phyloP scores from a whole-genome alignment of 1,284 basidiomycete genomes.

The Neolentinus lepideus region DNA sequence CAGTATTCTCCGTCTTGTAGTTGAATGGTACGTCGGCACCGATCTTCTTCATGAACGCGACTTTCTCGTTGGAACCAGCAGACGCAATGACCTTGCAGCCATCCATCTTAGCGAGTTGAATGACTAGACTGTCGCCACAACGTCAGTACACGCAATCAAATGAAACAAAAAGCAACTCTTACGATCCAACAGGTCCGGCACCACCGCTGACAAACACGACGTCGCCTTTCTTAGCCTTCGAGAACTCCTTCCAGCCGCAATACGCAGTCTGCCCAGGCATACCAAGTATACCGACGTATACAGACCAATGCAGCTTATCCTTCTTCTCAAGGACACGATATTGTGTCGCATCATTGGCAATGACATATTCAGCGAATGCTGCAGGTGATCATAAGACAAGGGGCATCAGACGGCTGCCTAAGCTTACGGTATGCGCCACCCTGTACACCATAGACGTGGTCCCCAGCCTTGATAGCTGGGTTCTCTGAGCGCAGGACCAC shows the following conservation, averaged over 20 bases:
- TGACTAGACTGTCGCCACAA: slow-evolving; percentile 27
- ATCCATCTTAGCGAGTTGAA: slow-evolving; percentile 57
- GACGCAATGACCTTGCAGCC: slow-evolving; percentile 69
- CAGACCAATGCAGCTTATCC: slow-evolving; percentile 21
- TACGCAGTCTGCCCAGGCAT: slow-evolving; percentile 20
- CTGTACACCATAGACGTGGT: slow-evolving; percentile 37
- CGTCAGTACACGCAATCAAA: not conserved
- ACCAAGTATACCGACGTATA: slow-evolving; percentile 24
- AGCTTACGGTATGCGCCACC: slow-evolving; percentile 14
- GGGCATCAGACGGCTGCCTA: not conserved
- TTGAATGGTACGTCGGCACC: slow-evolving; percentile 71
- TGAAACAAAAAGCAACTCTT: not conserved
- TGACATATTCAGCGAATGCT: slow-evolving; percentile 19
- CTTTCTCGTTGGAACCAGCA: slow-evolving; percentile 66
- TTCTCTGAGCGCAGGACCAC: slow-evolving; percentile 38
- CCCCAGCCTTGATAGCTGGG: slow-evolving; percentile 28
- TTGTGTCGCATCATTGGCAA: slow-evolving; percentile 5
- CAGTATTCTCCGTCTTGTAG: slow-evolving; percentile 54
- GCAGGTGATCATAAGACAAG: not conserved
- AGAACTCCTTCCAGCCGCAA: slow-evolving; percentile 17
- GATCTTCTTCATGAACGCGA: slow-evolving; percentile 51
- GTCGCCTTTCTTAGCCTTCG: slow-evolving; percentile 17
- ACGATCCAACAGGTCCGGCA: slow-evolving; percentile 3
- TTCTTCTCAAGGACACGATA: slow-evolving; percentile 17
- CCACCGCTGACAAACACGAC: slow-evolving; percentile 16